A percentile compares a stretch with the other conserved stretches of the same genome.
These are phyloP conservation scores for Trichoderma reesei DNA, from an alignment of 495 filamentous ascomycete species.

Conservation along the genomic window DNA sequence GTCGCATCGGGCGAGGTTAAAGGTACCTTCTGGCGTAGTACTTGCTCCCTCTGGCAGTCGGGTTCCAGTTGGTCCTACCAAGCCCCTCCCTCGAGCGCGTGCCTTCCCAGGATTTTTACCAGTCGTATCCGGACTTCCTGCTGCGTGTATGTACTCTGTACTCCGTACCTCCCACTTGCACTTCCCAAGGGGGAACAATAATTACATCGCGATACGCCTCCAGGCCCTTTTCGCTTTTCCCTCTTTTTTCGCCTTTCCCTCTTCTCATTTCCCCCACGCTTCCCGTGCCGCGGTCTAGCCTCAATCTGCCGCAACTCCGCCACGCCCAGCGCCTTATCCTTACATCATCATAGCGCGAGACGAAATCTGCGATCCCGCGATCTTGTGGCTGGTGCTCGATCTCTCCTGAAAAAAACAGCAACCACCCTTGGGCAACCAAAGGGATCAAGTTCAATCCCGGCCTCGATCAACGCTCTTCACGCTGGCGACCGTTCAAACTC, in stretches of 20 bases:
- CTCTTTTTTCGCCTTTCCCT: not conserved
- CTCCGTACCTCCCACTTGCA: not conserved
- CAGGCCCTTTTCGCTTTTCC: not conserved
- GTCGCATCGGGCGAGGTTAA: not conserved
- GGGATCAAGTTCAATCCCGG: not conserved
- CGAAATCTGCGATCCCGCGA: conserved; percentile 9
- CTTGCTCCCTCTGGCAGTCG: too few species aligned
- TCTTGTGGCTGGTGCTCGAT: not conserved
- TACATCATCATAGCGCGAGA: conserved; percentile 7
- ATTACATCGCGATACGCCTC: conserved; percentile 9
- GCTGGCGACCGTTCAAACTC: conserved; percentile 28
- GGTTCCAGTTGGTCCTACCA: not conserved
- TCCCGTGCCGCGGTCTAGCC: not conserved
- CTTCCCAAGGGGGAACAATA: conserved; percentile 5
- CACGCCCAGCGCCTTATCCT: conserved; percentile 1
- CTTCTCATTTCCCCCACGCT: not conserved
- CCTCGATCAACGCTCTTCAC: conserved; percentile 12
- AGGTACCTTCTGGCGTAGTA: too few species aligned
- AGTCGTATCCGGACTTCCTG: conserved; percentile 6
- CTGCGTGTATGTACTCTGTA: not conserved
- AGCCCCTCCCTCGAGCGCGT: conserved; percentile 6
- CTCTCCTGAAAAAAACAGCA: conserved; percentile 3
- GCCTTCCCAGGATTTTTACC: conserved; percentile 2
- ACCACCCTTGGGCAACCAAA: not conserved
- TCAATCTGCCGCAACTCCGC: not conserved